phyloP scores from a whole-genome alignment of 2,329 filamentous ascomycete species.

The Graphium sp. region DNA sequence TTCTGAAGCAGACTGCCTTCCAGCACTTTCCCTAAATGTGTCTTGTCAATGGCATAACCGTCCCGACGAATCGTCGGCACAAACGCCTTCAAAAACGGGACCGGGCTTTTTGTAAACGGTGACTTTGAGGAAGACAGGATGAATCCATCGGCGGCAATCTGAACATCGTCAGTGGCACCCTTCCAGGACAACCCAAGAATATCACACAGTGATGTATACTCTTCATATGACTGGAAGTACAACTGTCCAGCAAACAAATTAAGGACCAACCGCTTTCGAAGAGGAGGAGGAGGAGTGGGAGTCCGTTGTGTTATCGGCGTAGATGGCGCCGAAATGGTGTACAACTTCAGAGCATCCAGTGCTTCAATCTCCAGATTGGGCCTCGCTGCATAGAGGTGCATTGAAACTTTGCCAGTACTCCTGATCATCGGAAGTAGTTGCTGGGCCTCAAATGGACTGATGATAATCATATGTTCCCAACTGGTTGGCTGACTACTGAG shows the following conservation, averaged over 20 bases:
- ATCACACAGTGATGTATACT: conserved; percentile 35
- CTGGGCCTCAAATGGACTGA: conserved; percentile 46
- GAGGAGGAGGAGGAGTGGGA: conserved; percentile 2
- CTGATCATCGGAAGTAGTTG: conserved; percentile 22
- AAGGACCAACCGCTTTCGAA: conserved; percentile 24
- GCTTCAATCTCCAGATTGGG: conserved; percentile 16
- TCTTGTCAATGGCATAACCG: conserved; percentile 19
- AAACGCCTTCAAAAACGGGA: conserved; percentile 18
- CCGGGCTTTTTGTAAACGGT: conserved; percentile 14
- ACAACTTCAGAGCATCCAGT: conserved; percentile 28
- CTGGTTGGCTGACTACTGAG: conserved; percentile 14
- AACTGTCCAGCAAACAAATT: conserved; percentile 54
- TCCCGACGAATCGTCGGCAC: conserved; percentile 18
- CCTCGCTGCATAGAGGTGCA: conserved; percentile 36
- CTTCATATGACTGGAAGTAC: conserved; percentile 34
- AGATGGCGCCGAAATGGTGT: conserved; percentile 11
- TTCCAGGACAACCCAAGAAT: conserved; percentile 29
- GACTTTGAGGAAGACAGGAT: conserved; percentile 11
- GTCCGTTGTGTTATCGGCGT: background rate
- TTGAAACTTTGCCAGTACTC: conserved; percentile 12
- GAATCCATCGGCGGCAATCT: conserved; percentile 16
- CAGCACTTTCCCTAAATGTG: conserved; percentile 21
- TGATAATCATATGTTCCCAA: conserved; percentile 23
- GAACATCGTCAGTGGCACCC: conserved; percentile 6
- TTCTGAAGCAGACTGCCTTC: conserved; percentile 11